Percentiles rank a stretch among this genome's conserved stretches.
Evolutionary conservation across 1,139 yeast genomes (phyloP).

Genomic region (Candida sanyaensis): DNA sequence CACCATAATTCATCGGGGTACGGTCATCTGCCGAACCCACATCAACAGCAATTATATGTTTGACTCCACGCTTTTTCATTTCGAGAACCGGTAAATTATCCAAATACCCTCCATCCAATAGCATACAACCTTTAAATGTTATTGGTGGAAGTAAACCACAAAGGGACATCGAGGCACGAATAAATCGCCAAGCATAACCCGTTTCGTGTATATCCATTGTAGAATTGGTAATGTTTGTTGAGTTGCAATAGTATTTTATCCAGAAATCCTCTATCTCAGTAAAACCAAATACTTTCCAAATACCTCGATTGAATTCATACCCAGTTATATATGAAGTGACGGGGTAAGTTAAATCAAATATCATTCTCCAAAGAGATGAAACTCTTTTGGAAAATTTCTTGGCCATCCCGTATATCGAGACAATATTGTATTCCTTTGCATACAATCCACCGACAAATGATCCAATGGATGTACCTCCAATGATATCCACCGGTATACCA

Average conservation of each 20-base stretch:
- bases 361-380: slow-evolving; percentile 82
- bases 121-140: slow-evolving; percentile 86
- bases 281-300: slow-evolving; percentile 95
- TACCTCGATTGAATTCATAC: slow-evolving; percentile 93
- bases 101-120: slow-evolving; percentile 93
- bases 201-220: slow-evolving; percentile 91
- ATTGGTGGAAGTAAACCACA: slow-evolving; percentile 94
- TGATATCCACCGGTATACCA: slow-evolving; percentile 90
- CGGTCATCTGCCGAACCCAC: slow-evolving; percentile 95
- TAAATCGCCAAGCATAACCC: slow-evolving; percentile 95
- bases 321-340: slow-evolving; percentile 95
- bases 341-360: slow-evolving; percentile 87
- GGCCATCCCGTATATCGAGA: slow-evolving; percentile 87
- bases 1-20: slow-evolving; percentile 90
- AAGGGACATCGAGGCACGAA: slow-evolving; percentile 94
- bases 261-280: slow-evolving; percentile 94
- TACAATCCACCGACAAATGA: slow-evolving; percentile 94
- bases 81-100: slow-evolving; percentile 92
- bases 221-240: slow-evolving; percentile 95
- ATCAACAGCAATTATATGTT: slow-evolving; percentile 89
- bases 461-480: slow-evolving; percentile 97
- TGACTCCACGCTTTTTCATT: slow-evolving; percentile 88
- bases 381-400: slow-evolving; percentile 84
- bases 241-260: slow-evolving; percentile 84
- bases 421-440: slow-evolving; percentile 88